Conservation (phyloP, 148 eudicot genomes). For the Polygonum aviculare region DNA sequence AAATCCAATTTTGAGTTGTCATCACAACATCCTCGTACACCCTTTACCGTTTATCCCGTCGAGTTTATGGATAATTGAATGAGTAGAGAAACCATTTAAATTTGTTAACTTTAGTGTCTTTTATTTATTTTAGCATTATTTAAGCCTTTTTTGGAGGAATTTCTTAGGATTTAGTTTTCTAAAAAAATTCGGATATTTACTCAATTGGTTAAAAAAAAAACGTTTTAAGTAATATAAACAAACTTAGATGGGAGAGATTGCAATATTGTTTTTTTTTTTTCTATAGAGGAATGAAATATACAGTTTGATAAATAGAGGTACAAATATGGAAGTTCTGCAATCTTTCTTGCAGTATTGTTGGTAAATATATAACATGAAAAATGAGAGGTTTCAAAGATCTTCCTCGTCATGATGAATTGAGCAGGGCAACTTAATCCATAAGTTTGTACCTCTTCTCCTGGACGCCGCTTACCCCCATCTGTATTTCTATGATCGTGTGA, state of each 20-base stretch:
- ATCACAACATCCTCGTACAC: not conserved
- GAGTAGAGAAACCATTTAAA: no score
- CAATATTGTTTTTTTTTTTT: not conserved
- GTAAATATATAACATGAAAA: not conserved
- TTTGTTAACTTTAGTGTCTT: no score
- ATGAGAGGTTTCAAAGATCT: not conserved
- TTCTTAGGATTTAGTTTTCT: no score
- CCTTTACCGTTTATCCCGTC: not conserved
- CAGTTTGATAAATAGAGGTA: not conserved
- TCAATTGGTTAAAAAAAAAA: no score
- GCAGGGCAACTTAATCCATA: constrained; percentile 45
- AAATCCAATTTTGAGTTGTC: not conserved
- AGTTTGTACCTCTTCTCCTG: constrained; percentile 98
- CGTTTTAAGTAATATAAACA: no score
- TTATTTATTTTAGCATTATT: no score
- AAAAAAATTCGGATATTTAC: no score
- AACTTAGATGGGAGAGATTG: not conserved
- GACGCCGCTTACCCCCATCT: constrained; percentile 97
- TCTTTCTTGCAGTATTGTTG: not conserved
- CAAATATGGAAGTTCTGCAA: not conserved
- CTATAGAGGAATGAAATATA: not conserved
- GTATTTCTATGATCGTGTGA: constrained; percentile 96
- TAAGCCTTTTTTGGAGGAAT: no score
- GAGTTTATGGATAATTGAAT: not conserved
- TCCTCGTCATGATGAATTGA: not conserved